Evolutionary conservation across 2,329 filamentous ascomycete species (phyloP).

Genomic region (Fusarium tupiense): DNA sequence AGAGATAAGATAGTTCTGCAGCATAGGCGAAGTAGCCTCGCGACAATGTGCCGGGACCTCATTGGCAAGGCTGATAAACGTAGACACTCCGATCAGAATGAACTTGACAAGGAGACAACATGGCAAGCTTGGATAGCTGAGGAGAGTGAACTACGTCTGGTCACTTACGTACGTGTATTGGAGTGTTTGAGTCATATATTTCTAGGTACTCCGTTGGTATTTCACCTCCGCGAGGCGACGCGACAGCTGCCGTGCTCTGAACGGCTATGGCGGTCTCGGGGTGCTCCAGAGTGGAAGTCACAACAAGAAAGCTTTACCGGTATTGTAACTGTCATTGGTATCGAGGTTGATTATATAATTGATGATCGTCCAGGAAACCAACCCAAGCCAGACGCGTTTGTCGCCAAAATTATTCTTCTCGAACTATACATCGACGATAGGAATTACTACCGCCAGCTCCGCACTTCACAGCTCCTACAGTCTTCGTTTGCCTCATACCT

Average conservation of each 20-base stretch:
- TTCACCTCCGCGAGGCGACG: not conserved
- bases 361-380: fast-evolving
- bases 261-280: not conserved
- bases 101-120: too few relatives aligned
- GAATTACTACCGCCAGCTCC: not conserved
- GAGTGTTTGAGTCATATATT: not conserved
- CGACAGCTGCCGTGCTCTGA: not conserved
- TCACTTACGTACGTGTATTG: not conserved
- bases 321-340: not conserved
- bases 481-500: not conserved
- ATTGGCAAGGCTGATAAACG: not conserved
- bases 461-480: not conserved
- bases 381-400: not conserved
- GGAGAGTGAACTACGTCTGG: not conserved
- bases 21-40: not conserved
- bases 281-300: not conserved
- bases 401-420: not conserved
- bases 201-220: not conserved
- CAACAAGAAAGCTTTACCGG: not conserved
- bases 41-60: not conserved
- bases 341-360: not conserved
- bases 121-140: fast-evolving
- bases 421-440: not conserved
- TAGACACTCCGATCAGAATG: not conserved
- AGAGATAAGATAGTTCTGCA: not conserved